Conservation (phyloP, 208 protist species). For the Wallacemonas collosoma region DNA sequence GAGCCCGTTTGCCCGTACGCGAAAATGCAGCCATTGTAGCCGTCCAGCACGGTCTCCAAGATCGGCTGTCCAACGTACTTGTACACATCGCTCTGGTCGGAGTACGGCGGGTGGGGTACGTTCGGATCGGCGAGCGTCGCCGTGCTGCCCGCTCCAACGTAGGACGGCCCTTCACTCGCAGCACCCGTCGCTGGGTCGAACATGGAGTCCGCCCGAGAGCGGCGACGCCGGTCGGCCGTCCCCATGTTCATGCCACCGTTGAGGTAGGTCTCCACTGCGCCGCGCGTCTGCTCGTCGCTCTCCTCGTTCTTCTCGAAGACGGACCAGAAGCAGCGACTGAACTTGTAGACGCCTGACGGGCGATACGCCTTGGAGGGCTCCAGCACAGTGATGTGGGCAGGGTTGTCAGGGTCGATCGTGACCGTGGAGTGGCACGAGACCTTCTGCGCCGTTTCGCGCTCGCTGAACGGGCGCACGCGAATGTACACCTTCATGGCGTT, state of each 20-base stretch:
- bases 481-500: conserved; percentile 89
- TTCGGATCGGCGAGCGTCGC: conserved; percentile 46
- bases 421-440: conserved; percentile 59
- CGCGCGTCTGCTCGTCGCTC: conserved; percentile 20
- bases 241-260: conserved; percentile 50
- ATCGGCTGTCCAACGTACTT: conserved; percentile 69
- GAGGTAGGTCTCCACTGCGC: conserved; percentile 46
- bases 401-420: conserved; percentile 75
- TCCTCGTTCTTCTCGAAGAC: conserved; percentile 43
- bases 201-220: conserved; percentile 34
- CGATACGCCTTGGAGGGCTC: conserved; percentile 65
- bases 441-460: conserved; percentile 66
- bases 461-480: conserved; percentile 83
- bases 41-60: conserved; percentile 77
- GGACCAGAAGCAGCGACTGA: conserved; percentile 84
- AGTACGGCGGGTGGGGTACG: conserved; percentile 74
- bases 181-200: conserved; percentile 3
- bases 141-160: conserved; percentile 51
- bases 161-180: conserved; percentile 18
- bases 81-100: conserved; percentile 74
- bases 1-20: conserved; percentile 90
- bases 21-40: conserved; percentile 90
- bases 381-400: conserved; percentile 63
- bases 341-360: conserved; percentile 62
- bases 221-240: conserved; percentile 13